Conservation (phyloP, 2,329 filamentous ascomycete genomes). For the Pseudogymnoascus destructans region DNA sequence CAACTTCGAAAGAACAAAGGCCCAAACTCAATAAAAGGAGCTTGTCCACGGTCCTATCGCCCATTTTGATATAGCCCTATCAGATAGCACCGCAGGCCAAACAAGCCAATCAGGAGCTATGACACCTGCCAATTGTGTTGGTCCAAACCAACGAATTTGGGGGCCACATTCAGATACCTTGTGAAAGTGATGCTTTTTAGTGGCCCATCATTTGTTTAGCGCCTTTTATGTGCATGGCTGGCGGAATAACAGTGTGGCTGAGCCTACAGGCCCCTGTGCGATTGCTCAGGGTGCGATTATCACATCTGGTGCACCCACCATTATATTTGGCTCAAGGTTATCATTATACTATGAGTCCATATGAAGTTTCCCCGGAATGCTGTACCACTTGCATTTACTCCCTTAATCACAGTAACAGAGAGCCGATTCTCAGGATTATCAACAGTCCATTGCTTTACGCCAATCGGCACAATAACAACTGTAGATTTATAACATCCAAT, state of each 20-base stretch:
- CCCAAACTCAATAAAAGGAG: constrained; percentile 20
- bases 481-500: too few species aligned
- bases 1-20: neutral
- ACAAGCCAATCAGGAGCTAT: neutral
- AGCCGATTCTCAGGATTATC: too few species aligned
- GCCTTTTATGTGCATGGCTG: neutral
- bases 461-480: too few species aligned
- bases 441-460: too few species aligned
- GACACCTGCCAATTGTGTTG: neutral
- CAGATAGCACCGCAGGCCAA: neutral
- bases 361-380: too few species aligned
- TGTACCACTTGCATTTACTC: too few species aligned
- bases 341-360: too few species aligned
- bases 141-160: neutral
- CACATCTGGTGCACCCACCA: too few species aligned
- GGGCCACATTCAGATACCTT: neutral
- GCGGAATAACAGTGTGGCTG: neutral
- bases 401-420: too few species aligned
- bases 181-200: neutral
- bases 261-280: neutral
- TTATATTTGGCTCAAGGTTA: too few species aligned
- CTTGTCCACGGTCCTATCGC: constrained; percentile 19
- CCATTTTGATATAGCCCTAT: constrained; percentile 20
- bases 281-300: neutral
- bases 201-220: neutral